These are phyloP conservation scores for Obelidium mucronatum DNA, from an alignment of 192 early-diverging fungal species.

Conservation along the genomic window DNA sequence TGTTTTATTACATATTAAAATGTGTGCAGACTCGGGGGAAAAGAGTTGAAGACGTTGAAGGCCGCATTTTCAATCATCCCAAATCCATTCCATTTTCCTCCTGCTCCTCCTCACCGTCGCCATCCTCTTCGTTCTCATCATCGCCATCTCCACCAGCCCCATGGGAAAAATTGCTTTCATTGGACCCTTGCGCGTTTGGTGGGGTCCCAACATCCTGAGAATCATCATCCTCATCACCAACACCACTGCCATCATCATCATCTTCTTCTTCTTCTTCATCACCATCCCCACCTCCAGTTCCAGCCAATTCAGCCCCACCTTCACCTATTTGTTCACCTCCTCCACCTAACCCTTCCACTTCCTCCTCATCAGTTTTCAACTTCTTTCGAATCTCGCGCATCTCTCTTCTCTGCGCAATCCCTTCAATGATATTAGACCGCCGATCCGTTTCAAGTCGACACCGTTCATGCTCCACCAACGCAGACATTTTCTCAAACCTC, in stretches of 20 bases:
- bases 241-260: constrained; percentile 5
- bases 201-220: constrained; percentile 1
- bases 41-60: too few relatives aligned
- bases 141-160: not conserved
- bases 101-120: constrained; percentile 6
- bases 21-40: too few relatives aligned
- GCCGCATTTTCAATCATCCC: too few relatives aligned
- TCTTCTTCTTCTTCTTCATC: constrained; percentile 1
- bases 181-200: not conserved
- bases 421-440: constrained; percentile 11
- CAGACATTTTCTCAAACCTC: constrained; percentile 89
- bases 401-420: constrained; percentile 2
- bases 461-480: constrained; percentile 83
- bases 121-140: constrained; percentile 15
- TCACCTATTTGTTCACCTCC: constrained; percentile 74
- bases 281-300: not conserved
- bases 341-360: constrained; percentile 22
- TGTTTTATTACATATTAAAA: too few relatives aligned
- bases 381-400: constrained; percentile 4
- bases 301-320: constrained; percentile 11
- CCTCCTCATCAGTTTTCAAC: not conserved
- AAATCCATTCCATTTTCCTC: not conserved
- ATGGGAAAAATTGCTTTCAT: not conserved
- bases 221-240: constrained; percentile 8
- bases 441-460: constrained; percentile 27